Conservation (phyloP, 2,329 filamentous ascomycete genomes). For the Leptographium lundbergii region DNA sequence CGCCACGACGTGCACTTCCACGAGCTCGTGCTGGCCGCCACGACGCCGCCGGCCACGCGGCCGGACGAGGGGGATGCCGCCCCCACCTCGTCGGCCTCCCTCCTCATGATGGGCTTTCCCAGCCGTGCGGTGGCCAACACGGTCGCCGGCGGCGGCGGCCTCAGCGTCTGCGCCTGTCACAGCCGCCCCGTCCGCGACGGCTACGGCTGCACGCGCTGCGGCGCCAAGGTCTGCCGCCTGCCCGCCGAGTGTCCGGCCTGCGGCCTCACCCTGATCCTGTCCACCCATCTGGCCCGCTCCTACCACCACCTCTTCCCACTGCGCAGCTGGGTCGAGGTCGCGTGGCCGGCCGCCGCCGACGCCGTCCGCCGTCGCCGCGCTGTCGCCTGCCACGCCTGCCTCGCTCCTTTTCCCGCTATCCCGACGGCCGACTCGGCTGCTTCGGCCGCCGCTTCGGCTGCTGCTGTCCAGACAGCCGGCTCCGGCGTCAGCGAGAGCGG, state of each 20-base stretch:
- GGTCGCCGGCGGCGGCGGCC: constrained; percentile 44
- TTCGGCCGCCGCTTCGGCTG: constrained; percentile 10
- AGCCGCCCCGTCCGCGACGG: constrained; percentile 70
- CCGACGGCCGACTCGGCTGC: constrained; percentile 13
- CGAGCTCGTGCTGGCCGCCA: constrained; percentile 77
- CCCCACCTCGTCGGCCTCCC: constrained; percentile 25
- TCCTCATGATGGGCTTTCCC: constrained; percentile 98
- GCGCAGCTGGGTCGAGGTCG: constrained; percentile 79
- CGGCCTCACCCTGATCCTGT: constrained; percentile 82
- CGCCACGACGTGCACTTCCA: constrained; percentile 79
- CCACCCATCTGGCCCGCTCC: constrained; percentile 82
- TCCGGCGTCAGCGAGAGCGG: constrained; percentile 61
- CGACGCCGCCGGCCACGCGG: constrained; percentile 70
- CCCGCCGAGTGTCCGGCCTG: constrained; percentile 88
- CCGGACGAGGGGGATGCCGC: not conserved
- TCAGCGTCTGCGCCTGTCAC: constrained; percentile 83
- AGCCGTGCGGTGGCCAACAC: constrained; percentile 64
- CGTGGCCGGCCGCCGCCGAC: constrained; percentile 58
- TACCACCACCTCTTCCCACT: constrained; percentile 90
- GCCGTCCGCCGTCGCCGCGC: constrained; percentile 21
- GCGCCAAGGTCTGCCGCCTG: constrained; percentile 75
- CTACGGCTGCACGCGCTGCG: constrained; percentile 83
- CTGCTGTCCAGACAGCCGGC: not conserved
- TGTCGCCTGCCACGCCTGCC: constrained; percentile 65
- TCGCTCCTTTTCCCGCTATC: constrained; percentile 52